Evolutionary conservation across 2,329 filamentous ascomycete species (phyloP), one percentile per base, ranked within the genome.

Genomic region (Arthrobotrys pseudoclavata): DNA sequence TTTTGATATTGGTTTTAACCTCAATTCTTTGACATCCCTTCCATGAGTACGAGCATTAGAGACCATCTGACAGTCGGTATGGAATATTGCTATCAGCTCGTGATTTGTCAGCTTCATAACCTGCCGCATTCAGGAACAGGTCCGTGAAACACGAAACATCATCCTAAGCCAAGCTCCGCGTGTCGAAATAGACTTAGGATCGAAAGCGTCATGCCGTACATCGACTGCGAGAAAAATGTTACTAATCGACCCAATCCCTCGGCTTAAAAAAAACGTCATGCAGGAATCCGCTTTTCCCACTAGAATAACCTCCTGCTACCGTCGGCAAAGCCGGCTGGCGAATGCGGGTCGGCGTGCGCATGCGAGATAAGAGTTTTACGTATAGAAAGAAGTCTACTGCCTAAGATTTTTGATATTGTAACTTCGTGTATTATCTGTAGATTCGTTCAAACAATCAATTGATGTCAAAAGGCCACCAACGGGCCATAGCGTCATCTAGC

Each of bases 261-360:
- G 67, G 67, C 67, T 70, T 62, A 70, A 70, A 70, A 62, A 26
- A 45, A 47, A 45, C 1, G n/a, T 26, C 34, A 47, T 57, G 50
- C 64, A 40, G 12, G 37, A 45, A 68, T 2, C 53, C 67, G 53
- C 67, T 52, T 52, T 52, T 40, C 29, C 18, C 22, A 18, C 15
- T 26, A 20, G 26, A 24, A 20, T 26, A 57, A n/a, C 18, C 4
- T 18, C 12, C 26, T 47, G 42, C n/a, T 20, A 24, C 47, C 31
- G 29, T 34, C 55, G 55, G 55, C 55, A 40, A 3, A 40, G 55
- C 55, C 55, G 55, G 55, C 9, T 20, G 10, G 20, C n/a, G 45
- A 9, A 47, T 10, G 3, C 31, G 12, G 7, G 7, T 34, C 12
- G 31, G 12, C 18, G 12, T 47, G 22, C 48, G 15, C n/a, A 45